Percentiles rank a stretch among this genome's conserved stretches.
Conservation (phyloP, 2,329 filamentous ascomycete species). For the Diplodia sapinea region DNA sequence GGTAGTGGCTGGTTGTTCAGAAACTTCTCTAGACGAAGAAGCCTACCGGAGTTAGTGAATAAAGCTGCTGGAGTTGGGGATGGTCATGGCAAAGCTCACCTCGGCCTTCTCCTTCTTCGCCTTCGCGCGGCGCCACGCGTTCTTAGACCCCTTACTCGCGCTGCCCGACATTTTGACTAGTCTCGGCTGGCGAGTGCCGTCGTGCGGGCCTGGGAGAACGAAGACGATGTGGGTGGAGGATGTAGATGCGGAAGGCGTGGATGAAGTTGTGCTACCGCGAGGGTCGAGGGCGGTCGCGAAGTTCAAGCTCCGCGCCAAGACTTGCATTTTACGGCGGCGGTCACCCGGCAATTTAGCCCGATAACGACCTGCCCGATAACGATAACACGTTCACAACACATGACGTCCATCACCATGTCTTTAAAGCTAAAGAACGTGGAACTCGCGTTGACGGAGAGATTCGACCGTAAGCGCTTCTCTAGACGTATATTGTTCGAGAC, state of each 20-base stretch:
- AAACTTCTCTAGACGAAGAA: slow-evolving; percentile 35
- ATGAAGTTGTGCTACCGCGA: slow-evolving; percentile 9
- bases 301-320: slow-evolving; percentile 28
- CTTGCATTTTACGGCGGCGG: slow-evolving; percentile 18
- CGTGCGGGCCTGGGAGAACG: background rate
- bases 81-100: slow-evolving; percentile 45
- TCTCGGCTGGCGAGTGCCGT: background rate
- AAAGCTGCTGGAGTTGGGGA: background rate
- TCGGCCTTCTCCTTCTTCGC: slow-evolving; percentile 89
- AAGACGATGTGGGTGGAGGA: slow-evolving; percentile 1
- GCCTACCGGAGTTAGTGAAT: slow-evolving; percentile 9
- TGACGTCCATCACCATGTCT: too few relatives aligned
- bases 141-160: slow-evolving; percentile 64
- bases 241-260: background rate
- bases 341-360: background rate
- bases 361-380: background rate
- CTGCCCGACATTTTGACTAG: slow-evolving; percentile 25
- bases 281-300: slow-evolving; percentile 24
- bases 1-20: slow-evolving; percentile 45
- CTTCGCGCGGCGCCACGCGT: slow-evolving; percentile 88
- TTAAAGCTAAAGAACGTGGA: too few relatives aligned
- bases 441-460: too few relatives aligned
- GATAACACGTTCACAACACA: background rate
- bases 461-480: too few relatives aligned
- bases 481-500: too few relatives aligned